Conservation (phyloP, 768 basidiomycete genomes). For the Auriculariales sp. region DNA sequence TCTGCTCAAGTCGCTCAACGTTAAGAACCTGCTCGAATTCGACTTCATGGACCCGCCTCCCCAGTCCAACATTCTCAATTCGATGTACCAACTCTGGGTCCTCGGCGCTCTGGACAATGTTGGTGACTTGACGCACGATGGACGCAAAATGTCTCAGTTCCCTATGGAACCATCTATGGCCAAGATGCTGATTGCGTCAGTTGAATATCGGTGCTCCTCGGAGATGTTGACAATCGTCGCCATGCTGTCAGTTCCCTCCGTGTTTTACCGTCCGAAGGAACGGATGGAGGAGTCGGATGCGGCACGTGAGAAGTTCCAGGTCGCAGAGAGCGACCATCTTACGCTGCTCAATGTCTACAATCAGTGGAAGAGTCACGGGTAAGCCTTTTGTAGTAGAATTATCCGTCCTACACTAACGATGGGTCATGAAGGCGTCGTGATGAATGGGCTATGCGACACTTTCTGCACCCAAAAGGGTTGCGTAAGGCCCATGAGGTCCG, state of each 20-base stretch:
- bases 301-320: conserved; percentile 94
- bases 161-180: conserved; percentile 99
- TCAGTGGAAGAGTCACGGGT: conserved; percentile 97
- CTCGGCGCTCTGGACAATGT: conserved; percentile 94
- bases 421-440: conserved; percentile 61
- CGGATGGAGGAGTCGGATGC: conserved; percentile 96
- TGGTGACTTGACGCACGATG: conserved; percentile 85
- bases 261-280: conserved; percentile 96
- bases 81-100: conserved; percentile 99
- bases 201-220: conserved; percentile 81
- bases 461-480: conserved; percentile 89
- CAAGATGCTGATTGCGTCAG: conserved; percentile 94
- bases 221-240: conserved; percentile 99
- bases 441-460: conserved; percentile 90
- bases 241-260: conserved; percentile 95
- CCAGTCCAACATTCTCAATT: conserved; percentile 97
- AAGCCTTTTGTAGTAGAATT: conserved; percentile 14
- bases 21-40: conserved; percentile 93
- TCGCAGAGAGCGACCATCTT: conserved; percentile 94
- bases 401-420: conserved; percentile 4
- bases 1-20: conserved; percentile 87
- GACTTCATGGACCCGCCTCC: conserved; percentile 99
- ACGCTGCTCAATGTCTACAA: conserved; percentile 92
- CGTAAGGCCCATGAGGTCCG: conserved; percentile 93
- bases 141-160: conserved; percentile 97